These are phyloP conservation scores for Sporothrix globosa DNA, from an alignment of 2,329 filamentous ascomycete species.

Conservation along the genomic window DNA sequence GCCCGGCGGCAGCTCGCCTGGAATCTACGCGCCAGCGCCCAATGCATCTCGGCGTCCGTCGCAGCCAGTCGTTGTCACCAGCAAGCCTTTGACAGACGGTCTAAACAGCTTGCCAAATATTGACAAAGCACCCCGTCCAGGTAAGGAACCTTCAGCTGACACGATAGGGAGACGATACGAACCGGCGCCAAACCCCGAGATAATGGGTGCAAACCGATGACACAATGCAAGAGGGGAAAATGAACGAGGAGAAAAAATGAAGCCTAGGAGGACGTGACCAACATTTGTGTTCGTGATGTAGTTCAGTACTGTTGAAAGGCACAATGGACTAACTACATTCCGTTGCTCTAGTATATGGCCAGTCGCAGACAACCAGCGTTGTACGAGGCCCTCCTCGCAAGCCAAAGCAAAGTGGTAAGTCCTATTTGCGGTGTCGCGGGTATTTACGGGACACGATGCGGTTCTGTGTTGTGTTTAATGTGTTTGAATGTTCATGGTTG, in stretches of 20 bases:
- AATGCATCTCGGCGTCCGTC: slow-evolving; percentile 41
- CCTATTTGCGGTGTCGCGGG: not conserved
- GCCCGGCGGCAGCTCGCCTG: not conserved
- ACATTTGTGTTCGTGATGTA: slow-evolving; percentile 37
- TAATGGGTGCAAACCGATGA: not conserved
- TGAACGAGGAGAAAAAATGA: not conserved
- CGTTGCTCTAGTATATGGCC: not conserved
- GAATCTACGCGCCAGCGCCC: not conserved
- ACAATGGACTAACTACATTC: not conserved
- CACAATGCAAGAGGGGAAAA: slow-evolving; percentile 38
- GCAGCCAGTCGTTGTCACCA: slow-evolving; percentile 39
- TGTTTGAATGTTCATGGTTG: not conserved
- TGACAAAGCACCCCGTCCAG: slow-evolving; percentile 45
- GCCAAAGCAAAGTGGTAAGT: slow-evolving; percentile 64
- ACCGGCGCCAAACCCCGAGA: not conserved
- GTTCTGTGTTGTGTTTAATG: not conserved
- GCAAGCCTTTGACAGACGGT: slow-evolving; percentile 21
- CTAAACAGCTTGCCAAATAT: slow-evolving; percentile 48
- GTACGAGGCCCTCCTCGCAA: slow-evolving; percentile 59
- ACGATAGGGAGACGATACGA: not conserved
- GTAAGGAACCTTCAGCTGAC: slow-evolving; percentile 3
- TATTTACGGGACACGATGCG: not conserved
- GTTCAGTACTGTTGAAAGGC: not conserved
- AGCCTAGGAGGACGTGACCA: slow-evolving; percentile 39
- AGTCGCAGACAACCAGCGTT: slow-evolving; percentile 34